Base-by-base conservation (phyloP, 2,329 filamentous ascomycete species). In the Aspergillus pseudoterreus region DNA sequence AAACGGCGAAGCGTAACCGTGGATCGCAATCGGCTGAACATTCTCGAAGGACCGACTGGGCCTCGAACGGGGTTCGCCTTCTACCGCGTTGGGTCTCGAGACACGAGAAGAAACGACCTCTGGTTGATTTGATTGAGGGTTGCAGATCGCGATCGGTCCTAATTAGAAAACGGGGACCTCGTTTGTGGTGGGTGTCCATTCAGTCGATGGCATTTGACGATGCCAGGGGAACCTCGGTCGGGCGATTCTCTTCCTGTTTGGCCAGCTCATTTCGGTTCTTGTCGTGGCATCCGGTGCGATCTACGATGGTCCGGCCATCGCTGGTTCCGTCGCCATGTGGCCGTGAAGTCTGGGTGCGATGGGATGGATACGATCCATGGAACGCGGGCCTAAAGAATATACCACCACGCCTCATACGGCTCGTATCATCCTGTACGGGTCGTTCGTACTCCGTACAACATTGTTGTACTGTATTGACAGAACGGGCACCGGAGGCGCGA, bases 101-200 rank as follows among this genome's bases (percentile, higher is more conserved):
- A 5, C 22, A 22, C 19, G 22, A 22, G 22, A 22, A 22, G 4
- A 1, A 22, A 22, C 22, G 22, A 53, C 45, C 45, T 49, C 22
- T 56, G 58, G 58, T 57, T 57, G 41, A 50, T 63, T 64, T 64
- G 50, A 60, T 61, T 61, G 54, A 59, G 52, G 57, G 59, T 56
- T 60, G 62, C 62, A 56, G 63, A 65, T 64, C 63, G 39, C 54
- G 53, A 61, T 63, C 57, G 53, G 54, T 60, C 50, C 45, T 52
- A 62, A 62, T 51, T 30, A 30, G 27, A 30, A 49, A 56, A 55
- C 49, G 47, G 45, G 21, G 38, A 22, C 30, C 54, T 33, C 56
- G 58, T 51, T 53, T 51, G 52, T 49, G 22, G 33, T 2, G 19
- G 19, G n/a, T 6, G 10, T 32, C 30, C 43, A 33, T 27, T 30